A percentile compares a stretch with the other conserved stretches of the same genome.
phyloP scores from a whole-genome alignment of 495 filamentous ascomycete genomes.

The Ascodesmis nigricans region DNA sequence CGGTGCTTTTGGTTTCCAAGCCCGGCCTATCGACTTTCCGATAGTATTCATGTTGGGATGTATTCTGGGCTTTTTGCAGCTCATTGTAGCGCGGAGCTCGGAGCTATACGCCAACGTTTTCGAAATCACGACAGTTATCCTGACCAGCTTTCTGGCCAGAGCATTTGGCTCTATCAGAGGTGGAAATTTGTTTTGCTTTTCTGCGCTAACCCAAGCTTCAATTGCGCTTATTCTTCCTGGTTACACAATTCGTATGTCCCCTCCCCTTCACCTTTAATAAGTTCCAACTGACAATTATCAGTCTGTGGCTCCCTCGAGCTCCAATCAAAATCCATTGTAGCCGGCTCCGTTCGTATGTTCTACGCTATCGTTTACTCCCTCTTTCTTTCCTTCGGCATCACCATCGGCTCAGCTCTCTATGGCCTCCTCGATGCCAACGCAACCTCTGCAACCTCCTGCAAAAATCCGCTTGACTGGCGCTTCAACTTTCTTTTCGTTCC shows the following conservation, averaged over 20 bases:
- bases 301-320: constrained; percentile 69
- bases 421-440: constrained; percentile 66
- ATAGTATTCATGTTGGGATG: constrained; percentile 69
- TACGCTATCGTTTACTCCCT: constrained; percentile 90
- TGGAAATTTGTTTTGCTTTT: constrained; percentile 67
- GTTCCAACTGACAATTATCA: constrained; percentile 16
- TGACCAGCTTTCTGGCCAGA: constrained; percentile 75
- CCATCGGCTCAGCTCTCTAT: constrained; percentile 76
- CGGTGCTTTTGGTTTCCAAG: constrained; percentile 84
- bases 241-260: constrained; percentile 40
- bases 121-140: constrained; percentile 65
- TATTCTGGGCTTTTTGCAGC: constrained; percentile 59
- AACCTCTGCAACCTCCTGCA: constrained; percentile 44
- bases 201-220: constrained; percentile 67
- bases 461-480: constrained; percentile 35
- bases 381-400: constrained; percentile 93
- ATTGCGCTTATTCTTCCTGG: constrained; percentile 87
- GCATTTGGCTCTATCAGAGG: constrained; percentile 65
- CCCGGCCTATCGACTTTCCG: constrained; percentile 69
- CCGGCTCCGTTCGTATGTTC: constrained; percentile 83
- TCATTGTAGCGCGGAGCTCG: constrained; percentile 55
- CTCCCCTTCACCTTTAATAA: background rate
- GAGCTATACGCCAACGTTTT: constrained; percentile 76
- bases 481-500: constrained; percentile 58
- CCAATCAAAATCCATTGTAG: constrained; percentile 65